Evolutionary conservation across 768 basidiomycete genomes (phyloP).

Genomic region (Suillus occidentalis): DNA sequence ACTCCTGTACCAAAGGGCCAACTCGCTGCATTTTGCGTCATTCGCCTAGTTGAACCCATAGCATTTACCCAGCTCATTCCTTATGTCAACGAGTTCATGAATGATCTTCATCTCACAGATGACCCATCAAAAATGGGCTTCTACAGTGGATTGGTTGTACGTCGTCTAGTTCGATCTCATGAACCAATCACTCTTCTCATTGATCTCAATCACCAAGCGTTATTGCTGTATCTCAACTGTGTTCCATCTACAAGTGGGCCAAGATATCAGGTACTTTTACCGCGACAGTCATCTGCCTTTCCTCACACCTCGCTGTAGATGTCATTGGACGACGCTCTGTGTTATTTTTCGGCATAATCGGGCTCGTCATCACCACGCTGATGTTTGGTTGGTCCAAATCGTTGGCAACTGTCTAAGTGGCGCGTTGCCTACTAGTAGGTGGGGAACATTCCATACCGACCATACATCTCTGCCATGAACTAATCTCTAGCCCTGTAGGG

Average conservation of each 20-base stretch:
- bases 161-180: conserved; percentile 25
- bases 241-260: conserved; percentile 65
- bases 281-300: neutral
- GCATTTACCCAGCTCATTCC: conserved; percentile 66
- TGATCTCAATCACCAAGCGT: conserved; percentile 39
- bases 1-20: no score
- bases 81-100: conserved; percentile 70
- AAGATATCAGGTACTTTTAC: conserved; percentile 47
- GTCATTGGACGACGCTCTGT: conserved; percentile 64
- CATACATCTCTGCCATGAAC: neutral
- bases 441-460: conserved; percentile 15
- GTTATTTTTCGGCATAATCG: conserved; percentile 51
- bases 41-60: conserved; percentile 60
- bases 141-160: conserved; percentile 67
- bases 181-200: neutral
- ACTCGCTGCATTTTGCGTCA: conserved; percentile 53
- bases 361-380: conserved; percentile 51
- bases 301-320: conserved; percentile 38
- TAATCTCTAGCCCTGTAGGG: conserved; percentile 34
- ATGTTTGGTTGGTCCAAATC: conserved; percentile 61
- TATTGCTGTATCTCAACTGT: conserved; percentile 60
- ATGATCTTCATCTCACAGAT: conserved; percentile 52
- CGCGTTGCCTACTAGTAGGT: conserved; percentile 58
- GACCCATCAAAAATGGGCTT: conserved; percentile 63
- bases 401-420: conserved; percentile 45